These are phyloP conservation scores for Leccinellum luteum DNA, from an alignment of 768 basidiomycete species.

Conservation along the genomic window DNA sequence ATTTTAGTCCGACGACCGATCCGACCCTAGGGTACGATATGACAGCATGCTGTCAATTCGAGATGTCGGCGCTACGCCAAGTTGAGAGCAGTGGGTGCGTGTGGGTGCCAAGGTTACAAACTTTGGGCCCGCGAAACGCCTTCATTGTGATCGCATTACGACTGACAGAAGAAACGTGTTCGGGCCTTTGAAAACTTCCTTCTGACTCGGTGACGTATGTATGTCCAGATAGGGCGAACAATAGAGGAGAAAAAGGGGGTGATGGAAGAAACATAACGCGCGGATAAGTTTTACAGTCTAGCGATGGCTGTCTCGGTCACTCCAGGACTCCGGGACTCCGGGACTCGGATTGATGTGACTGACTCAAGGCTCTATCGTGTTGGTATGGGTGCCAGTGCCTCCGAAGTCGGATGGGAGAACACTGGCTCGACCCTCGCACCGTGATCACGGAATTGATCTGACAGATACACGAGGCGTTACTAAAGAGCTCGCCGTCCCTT, in stretches of 20 bases:
- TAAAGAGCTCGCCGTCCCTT: background rate
- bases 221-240: constrained; percentile 11
- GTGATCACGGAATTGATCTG: background rate
- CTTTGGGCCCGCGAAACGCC: background rate
- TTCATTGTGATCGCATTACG: background rate
- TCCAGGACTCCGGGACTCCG: too few species aligned
- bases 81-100: background rate
- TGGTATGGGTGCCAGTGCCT: background rate
- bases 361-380: too few species aligned
- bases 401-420: too few species aligned
- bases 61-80: background rate
- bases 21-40: too few species aligned
- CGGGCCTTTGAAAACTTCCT: background rate
- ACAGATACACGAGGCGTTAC: background rate
- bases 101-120: background rate
- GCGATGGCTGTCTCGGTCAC: too few species aligned
- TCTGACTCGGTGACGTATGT: too few species aligned
- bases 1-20: background rate
- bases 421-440: too few species aligned
- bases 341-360: background rate
- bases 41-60: background rate
- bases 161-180: background rate
- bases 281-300: too few species aligned
- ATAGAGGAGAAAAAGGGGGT: background rate
- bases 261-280: background rate